phyloP scores from a whole-genome alignment of 2,329 filamentous ascomycete genomes.

The Orbilia brochopaga region DNA sequence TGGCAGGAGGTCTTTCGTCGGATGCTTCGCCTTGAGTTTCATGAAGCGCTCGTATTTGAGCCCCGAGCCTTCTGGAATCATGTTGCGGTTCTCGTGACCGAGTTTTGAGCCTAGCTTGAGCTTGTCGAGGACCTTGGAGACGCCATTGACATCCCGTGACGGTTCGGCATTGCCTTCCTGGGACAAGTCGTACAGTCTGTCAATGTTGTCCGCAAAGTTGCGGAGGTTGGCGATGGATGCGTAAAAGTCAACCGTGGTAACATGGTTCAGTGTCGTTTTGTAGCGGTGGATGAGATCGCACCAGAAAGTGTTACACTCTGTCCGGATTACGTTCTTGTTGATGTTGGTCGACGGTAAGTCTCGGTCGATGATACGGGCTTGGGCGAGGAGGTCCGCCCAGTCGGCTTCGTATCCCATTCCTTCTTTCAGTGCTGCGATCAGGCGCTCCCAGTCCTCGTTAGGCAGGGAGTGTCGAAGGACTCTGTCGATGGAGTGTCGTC shows the following conservation, averaged over 20 bases:
- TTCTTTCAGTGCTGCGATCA: constrained; percentile 14
- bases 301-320: constrained; percentile 24
- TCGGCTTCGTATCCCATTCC: constrained; percentile 25
- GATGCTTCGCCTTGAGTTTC: constrained; percentile 40
- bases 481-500: constrained; percentile 23
- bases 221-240: constrained; percentile 33
- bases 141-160: constrained; percentile 1
- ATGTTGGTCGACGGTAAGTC: constrained; percentile 36
- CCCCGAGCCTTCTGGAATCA: constrained; percentile 24
- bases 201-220: constrained; percentile 29
- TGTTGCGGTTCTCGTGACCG: constrained; percentile 3
- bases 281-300: constrained; percentile 25
- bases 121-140: constrained; percentile 15
- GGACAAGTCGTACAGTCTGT: constrained; percentile 15
- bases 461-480: constrained; percentile 29
- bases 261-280: constrained; percentile 25
- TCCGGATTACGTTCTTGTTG: constrained; percentile 15
- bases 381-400: constrained; percentile 21
- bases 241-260: constrained; percentile 33
- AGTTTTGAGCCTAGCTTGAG: constrained; percentile 12
- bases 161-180: constrained; percentile 4
- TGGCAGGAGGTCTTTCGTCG: constrained; percentile 20
- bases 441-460: constrained; percentile 12
- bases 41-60: constrained; percentile 42
- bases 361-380: constrained; percentile 18